A percentile compares a stretch with the other conserved stretches of the same genome.
These are phyloP conservation scores for Chrysanthemum lavandulifolium DNA, from an alignment of 129 eudicot species.

Conservation along the genomic window DNA sequence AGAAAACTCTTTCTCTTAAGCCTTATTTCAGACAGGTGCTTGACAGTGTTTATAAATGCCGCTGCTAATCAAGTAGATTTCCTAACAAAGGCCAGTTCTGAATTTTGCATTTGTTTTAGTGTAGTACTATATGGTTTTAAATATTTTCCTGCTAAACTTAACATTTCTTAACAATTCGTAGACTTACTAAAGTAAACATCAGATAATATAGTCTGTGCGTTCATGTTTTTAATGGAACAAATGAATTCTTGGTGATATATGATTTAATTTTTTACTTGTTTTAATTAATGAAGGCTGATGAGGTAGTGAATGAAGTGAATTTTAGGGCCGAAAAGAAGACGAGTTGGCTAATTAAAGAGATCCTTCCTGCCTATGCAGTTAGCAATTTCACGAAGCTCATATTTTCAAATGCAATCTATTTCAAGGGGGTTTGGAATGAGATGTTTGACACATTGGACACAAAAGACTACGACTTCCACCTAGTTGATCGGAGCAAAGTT, in stretches of 20 bases:
- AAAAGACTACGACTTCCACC: constrained; percentile 58
- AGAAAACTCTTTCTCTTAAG: constrained; percentile 48
- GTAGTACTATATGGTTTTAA: neutral
- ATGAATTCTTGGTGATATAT: neutral
- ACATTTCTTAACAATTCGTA: too few relatives aligned
- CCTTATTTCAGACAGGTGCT: constrained; percentile 50
- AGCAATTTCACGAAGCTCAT: constrained; percentile 56
- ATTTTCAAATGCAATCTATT: constrained; percentile 76
- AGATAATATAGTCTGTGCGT: neutral
- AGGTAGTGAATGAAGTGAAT: constrained; percentile 62
- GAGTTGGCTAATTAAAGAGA: constrained; percentile 60
- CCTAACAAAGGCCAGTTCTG: constrained; percentile 49
- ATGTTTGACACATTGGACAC: constrained; percentile 59
- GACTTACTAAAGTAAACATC: too few relatives aligned
- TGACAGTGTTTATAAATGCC: constrained; percentile 52
- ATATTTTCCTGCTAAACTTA: too few relatives aligned
- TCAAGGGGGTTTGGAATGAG: constrained; percentile 79
- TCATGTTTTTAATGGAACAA: neutral
- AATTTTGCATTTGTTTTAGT: neutral
- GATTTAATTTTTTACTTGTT: constrained; percentile 6
- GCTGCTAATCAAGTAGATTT: constrained; percentile 61
- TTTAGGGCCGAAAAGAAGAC: constrained; percentile 79
- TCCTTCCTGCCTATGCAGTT: constrained; percentile 58
- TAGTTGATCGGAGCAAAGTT: constrained; percentile 47
- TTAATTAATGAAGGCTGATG: constrained; percentile 48